Percentiles rank a stretch among this genome's conserved stretches.
Evolutionary conservation across 768 basidiomycete genomes (phyloP).

Genomic region (Leccinellum luteum): DNA sequence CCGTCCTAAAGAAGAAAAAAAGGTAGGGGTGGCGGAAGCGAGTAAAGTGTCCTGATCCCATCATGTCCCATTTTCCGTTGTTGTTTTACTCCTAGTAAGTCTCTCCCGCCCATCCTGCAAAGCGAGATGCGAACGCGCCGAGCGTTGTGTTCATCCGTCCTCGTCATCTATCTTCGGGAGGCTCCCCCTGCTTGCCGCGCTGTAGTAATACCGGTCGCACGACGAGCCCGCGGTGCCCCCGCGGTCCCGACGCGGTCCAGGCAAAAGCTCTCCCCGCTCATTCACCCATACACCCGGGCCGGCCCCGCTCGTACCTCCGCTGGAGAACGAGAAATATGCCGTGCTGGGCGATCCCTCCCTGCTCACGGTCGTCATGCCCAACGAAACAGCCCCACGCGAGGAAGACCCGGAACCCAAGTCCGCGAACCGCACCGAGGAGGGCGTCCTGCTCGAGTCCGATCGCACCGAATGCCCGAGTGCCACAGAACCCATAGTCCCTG

Average conservation of each 20-base stretch:
- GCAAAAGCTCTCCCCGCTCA: conserved; percentile 29
- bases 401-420: conserved; percentile 6
- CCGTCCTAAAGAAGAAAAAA: background rate
- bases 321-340: conserved; percentile 26
- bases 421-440: conserved; percentile 27
- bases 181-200: conserved; percentile 13
- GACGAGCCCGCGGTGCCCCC: conserved; percentile 7
- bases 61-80: background rate
- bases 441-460: conserved; percentile 16
- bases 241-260: background rate
- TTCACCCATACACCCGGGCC: conserved; percentile 21
- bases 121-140: background rate
- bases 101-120: background rate
- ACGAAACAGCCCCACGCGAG: background rate
- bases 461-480: conserved; percentile 25
- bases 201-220: conserved; percentile 14
- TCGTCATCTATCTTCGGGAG: conserved; percentile 9
- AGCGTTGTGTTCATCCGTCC: conserved; percentile 1
- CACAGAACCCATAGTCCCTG: conserved; percentile 30
- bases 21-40: background rate
- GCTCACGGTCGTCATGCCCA: background rate
- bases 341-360: conserved; percentile 20
- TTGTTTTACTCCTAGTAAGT: background rate
- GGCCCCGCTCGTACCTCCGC: conserved; percentile 11
- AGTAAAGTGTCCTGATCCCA: background rate